A percentile compares a stretch with the other conserved stretches of the same genome.
Evolutionary conservation across 805 yeast genomes (phyloP).

Genomic region (Suhomyces tanzawaensis): DNA sequence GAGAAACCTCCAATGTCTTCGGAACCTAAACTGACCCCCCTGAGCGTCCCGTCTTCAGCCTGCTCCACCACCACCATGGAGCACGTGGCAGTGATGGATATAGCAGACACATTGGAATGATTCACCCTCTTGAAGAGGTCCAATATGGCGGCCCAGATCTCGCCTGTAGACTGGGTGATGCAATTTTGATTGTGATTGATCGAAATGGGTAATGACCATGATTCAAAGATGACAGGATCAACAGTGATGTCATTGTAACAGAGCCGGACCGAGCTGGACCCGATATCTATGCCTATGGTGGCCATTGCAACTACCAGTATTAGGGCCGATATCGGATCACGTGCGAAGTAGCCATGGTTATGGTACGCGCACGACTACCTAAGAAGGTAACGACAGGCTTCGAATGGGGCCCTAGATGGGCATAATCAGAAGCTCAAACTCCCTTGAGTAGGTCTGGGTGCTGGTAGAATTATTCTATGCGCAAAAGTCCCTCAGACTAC

Average conservation of each 20-base stretch:
- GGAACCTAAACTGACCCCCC: background rate
- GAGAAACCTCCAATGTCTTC: background rate
- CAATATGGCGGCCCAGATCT: slow-evolving; percentile 23
- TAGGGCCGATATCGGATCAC: too few species aligned
- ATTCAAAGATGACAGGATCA: slow-evolving; percentile 2
- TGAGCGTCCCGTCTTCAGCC: slow-evolving; percentile 4
- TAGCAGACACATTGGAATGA: slow-evolving; percentile 11
- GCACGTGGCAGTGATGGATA: slow-evolving; percentile 56
- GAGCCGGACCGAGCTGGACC: slow-evolving; percentile 49
- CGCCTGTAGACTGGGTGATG: slow-evolving; percentile 41
- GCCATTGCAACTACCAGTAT: too few species aligned
- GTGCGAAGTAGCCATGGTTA: too few species aligned
- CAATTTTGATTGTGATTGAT: slow-evolving; percentile 10
- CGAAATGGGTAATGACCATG: slow-evolving; percentile 17
- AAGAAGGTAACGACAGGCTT: too few species aligned
- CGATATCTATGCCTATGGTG: slow-evolving; percentile 48
- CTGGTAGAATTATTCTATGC: too few species aligned
- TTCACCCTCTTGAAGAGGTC: background rate
- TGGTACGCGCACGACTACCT: too few species aligned
- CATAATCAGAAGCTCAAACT: too few species aligned
- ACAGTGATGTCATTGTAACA: slow-evolving; percentile 9
- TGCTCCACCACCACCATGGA: slow-evolving; percentile 47
- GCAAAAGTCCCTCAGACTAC: too few species aligned
- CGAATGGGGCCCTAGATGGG: too few species aligned
- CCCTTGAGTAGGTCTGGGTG: too few species aligned